Evolutionary conservation across 2,329 filamentous ascomycete genomes (phyloP).

Genomic region (Botrytis cinerea): DNA sequence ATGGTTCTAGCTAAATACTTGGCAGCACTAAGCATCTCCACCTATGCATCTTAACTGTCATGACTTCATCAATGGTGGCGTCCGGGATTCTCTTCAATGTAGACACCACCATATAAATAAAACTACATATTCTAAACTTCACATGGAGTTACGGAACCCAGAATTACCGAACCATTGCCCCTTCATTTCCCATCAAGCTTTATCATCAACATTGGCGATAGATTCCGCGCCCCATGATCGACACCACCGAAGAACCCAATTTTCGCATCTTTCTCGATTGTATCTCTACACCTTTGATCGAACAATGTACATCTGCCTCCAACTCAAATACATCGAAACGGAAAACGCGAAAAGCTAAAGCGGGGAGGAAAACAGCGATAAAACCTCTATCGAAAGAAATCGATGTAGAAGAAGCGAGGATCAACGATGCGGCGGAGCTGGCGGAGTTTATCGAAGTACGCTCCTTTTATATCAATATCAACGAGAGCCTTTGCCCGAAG

Average conservation of each 20-base stretch:
- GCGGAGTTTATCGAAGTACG: slow-evolving; percentile 66
- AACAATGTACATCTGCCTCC: slow-evolving; percentile 52
- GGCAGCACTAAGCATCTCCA: background rate
- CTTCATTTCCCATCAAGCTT: background rate
- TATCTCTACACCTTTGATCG: slow-evolving; percentile 68
- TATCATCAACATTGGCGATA: background rate
- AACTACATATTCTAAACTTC: background rate
- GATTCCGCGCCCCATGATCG: slow-evolving; percentile 18
- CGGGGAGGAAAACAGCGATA: slow-evolving; percentile 31
- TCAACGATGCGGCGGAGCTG: slow-evolving; percentile 58
- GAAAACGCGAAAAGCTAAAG: slow-evolving; percentile 43
- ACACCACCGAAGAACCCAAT: slow-evolving; percentile 50
- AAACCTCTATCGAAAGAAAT: slow-evolving; percentile 27
- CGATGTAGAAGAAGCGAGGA: slow-evolving; percentile 13
- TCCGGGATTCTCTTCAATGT: background rate
- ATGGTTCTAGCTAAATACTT: slow-evolving; percentile 1
- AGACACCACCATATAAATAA: background rate
- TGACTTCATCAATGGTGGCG: background rate
- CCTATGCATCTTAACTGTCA: background rate
- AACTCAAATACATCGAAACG: slow-evolving; percentile 42
- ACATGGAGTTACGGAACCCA: background rate
- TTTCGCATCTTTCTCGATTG: slow-evolving; percentile 73
- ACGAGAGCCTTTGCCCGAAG: too few relatives aligned
- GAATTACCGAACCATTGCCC: background rate
- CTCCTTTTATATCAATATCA: background rate